Conservation (phyloP, 164 flowering plant genomes). For the Euptelea pleiosperma region DNA sequence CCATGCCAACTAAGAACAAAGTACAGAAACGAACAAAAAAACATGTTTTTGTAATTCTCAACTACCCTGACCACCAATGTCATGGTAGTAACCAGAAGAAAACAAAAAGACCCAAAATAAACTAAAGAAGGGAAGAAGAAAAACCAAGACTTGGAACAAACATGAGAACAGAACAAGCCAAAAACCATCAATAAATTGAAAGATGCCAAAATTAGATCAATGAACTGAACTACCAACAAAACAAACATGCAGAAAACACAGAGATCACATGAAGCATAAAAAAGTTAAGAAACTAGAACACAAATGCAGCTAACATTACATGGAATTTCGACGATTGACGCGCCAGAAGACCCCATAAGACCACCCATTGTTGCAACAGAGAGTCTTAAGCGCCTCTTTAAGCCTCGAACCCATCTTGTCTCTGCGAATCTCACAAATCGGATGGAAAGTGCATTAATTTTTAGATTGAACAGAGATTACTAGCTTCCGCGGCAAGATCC, state of each 20-base stretch:
- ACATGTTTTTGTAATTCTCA: background rate
- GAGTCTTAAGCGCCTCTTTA: conserved; percentile 41
- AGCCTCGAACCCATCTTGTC: conserved; percentile 29
- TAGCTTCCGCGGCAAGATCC: conserved; percentile 31
- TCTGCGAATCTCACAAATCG: background rate
- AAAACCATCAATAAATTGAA: conserved; percentile 8
- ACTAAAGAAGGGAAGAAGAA: background rate
- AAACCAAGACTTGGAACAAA: background rate
- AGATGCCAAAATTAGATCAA: conserved; percentile 2
- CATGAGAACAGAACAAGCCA: conserved; percentile 13
- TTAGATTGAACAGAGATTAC: background rate
- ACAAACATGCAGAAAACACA: background rate
- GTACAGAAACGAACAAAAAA: background rate
- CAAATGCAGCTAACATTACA: conserved; percentile 40
- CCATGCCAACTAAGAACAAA: background rate
- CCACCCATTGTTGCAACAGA: conserved; percentile 70
- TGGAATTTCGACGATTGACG: conserved; percentile 48
- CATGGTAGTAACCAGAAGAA: conserved; percentile 5
- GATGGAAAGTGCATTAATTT: background rate
- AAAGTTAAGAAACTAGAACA: background rate
- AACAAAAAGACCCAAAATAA: conserved; percentile 3
- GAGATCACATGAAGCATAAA: background rate
- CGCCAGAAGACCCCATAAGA: conserved; percentile 76
- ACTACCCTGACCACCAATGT: background rate
- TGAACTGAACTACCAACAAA: background rate